phyloP scores from a whole-genome alignment of 208 protist species.

The Trypanosoma brucei region DNA sequence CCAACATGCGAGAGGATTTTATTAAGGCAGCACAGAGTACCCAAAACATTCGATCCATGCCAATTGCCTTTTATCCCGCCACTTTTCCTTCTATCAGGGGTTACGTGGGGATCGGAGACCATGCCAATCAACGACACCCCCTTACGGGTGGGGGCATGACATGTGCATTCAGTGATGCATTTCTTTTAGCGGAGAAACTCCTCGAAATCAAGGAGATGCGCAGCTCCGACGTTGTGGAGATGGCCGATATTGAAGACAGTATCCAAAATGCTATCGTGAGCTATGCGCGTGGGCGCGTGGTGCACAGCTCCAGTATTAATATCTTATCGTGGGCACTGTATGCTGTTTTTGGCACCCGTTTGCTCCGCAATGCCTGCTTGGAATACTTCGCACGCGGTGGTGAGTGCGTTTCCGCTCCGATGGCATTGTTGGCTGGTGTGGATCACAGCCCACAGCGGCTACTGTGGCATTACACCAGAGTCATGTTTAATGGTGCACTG shows the following conservation, averaged over 20 bases:
- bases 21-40: conserved; percentile 46
- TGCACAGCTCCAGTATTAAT: conserved; percentile 87
- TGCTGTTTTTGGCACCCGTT: conserved; percentile 65
- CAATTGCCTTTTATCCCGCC: conserved; percentile 69
- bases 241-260: conserved; percentile 50
- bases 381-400: conserved; percentile 89
- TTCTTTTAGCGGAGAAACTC: conserved; percentile 64
- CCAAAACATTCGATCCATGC: conserved; percentile 74
- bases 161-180: conserved; percentile 86
- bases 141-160: conserved; percentile 92
- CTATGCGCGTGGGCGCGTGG: conserved; percentile 55
- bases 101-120: conserved; percentile 90
- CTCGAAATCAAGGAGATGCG: conserved; percentile 41
- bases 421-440: conserved; percentile 82
- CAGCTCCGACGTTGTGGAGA: conserved; percentile 30
- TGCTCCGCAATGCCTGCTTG: conserved; percentile 83
- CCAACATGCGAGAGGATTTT: conserved; percentile 71
- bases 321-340: conserved; percentile 90
- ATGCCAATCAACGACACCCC: conserved; percentile 93
- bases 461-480: conserved; percentile 83
- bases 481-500: conserved; percentile 60
- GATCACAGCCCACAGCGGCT: conserved; percentile 56
- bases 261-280: conserved; percentile 52
- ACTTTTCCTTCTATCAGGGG: conserved; percentile 73
- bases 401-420: conserved; percentile 78